Conservation (phyloP, 2,329 filamentous ascomycete genomes). For the Hypoxylon sp. region DNA sequence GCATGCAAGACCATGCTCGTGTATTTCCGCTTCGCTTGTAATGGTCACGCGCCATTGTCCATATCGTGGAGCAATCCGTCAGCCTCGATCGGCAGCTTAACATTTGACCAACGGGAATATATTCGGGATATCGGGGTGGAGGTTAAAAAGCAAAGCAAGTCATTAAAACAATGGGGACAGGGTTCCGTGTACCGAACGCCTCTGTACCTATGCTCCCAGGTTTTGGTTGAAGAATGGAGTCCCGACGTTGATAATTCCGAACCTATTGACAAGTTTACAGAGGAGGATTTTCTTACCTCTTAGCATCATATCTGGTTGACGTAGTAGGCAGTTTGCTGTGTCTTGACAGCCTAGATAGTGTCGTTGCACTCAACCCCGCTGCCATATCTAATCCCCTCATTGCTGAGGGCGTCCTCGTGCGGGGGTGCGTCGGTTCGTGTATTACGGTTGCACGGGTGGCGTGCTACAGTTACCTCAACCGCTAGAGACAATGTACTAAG, state of each 20-base stretch:
- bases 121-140: constrained; percentile 20
- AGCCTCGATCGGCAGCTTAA: constrained; percentile 1
- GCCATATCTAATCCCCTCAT: neutral
- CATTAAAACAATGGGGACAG: constrained; percentile 2
- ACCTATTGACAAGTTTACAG: constrained; percentile 23
- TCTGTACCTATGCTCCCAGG: constrained; percentile 25
- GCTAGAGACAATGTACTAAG: neutral
- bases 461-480: neutral
- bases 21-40: constrained; percentile 32
- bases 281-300: constrained; percentile 31
- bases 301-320: neutral
- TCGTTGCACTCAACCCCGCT: neutral
- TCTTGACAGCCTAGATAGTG: neutral
- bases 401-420: neutral
- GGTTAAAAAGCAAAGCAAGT: constrained; percentile 12
- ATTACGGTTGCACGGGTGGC: neutral
- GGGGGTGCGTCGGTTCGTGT: neutral
- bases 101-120: constrained; percentile 27
- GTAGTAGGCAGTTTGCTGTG: neutral
- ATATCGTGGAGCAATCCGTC: constrained; percentile 3
- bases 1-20: constrained; percentile 30
- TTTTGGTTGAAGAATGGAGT: constrained; percentile 20
- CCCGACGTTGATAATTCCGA: constrained; percentile 16
- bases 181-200: constrained; percentile 23
- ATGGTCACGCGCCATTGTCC: constrained; percentile 22